Evolutionary conservation across 176 grass and related monocot genomes (phyloP).

Genomic region (Urochloa ruziziensis): DNA sequence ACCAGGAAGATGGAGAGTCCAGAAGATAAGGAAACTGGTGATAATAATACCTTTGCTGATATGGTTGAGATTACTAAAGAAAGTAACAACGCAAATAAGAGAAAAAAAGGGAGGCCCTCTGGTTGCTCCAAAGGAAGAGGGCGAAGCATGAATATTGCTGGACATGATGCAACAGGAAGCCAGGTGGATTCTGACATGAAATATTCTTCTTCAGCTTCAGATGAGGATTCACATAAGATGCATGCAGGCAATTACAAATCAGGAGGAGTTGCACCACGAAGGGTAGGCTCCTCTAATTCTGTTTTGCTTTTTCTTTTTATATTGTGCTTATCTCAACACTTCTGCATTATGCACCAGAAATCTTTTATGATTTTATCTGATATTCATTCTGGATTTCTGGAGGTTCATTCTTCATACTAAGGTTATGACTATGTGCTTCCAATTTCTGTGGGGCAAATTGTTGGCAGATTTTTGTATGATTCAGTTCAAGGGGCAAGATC

Average conservation of each 20-base stretch:
- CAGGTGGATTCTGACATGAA: constrained; percentile 29
- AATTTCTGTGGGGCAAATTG: neutral
- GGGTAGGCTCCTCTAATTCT: constrained; percentile 45
- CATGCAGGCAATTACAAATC: constrained; percentile 14
- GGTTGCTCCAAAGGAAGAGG: constrained; percentile 32
- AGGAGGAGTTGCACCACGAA: constrained; percentile 40
- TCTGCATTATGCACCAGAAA: constrained; percentile 2
- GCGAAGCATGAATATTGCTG: constrained; percentile 33
- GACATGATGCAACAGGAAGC: constrained; percentile 1
- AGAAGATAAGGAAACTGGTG: constrained; percentile 31
- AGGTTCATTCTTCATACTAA: neutral
- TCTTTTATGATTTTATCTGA: neutral
- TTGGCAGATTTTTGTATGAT: neutral
- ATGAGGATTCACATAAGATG: constrained; percentile 34
- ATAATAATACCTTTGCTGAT: constrained; percentile 23
- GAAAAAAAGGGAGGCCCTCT: constrained; percentile 11
- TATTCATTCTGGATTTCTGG: neutral
- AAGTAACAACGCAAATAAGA: constrained; percentile 33
- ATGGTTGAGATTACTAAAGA: constrained; percentile 30
- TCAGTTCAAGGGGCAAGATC: neutral
- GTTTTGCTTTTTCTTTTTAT: neutral
- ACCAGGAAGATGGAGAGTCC: constrained; percentile 12
- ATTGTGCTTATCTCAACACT: neutral
- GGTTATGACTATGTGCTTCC: neutral
- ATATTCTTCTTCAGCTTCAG: constrained; percentile 24